Evolutionary conservation across 1,284 basidiomycete genomes (phyloP), one percentile per base, ranked within the genome.

Genomic region (Phellopilus nigrolimitatus): DNA sequence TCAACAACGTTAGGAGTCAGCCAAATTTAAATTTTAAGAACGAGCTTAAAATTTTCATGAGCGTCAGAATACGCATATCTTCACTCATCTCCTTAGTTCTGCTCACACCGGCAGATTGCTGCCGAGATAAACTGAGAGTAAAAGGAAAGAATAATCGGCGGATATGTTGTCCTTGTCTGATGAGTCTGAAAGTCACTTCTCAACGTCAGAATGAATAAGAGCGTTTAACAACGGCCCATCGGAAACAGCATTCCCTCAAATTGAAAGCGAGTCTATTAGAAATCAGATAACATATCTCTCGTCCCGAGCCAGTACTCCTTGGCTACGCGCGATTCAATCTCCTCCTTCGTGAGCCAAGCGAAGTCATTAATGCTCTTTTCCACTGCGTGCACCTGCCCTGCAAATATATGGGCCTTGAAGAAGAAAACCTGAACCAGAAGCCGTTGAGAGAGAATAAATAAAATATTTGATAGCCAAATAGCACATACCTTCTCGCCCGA

Each of bases 281-380:
- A 76, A 64, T 88, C 84, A 48, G 88, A 88, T 58, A 94, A 71
- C 66, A 93, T 84, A 62, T 89, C 85, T 67, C 84, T 84, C 58
- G 91, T 72, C 52, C 79, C 77, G 42, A 74, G 63, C 90, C 90
- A 94, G 61, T 93, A 93, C 53, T 76, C 67, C 55, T 67, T 63
- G 45, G 80, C 73, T 25, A 90, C 80, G 39, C 74, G 75, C 36
- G 77, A 68, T 64, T 82, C 70, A 47, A 94, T 83, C 72, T 95
- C 91, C 65, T 92, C 79, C 68, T 91, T 91, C 51, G 91, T 93
- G 56, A 94, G 73, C 91, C 91, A 95, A 17, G 88, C 90, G 70
- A 91, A 93, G 60, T 91, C 88, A 45, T 73, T 71, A 51, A 87
- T 71, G 49, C 67, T 66, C 57, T 75, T 69, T 30, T 70, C 66